Base-by-base conservation (phyloP, 495 filamentous ascomycete species). In the Penicillium riverlandense region DNA sequence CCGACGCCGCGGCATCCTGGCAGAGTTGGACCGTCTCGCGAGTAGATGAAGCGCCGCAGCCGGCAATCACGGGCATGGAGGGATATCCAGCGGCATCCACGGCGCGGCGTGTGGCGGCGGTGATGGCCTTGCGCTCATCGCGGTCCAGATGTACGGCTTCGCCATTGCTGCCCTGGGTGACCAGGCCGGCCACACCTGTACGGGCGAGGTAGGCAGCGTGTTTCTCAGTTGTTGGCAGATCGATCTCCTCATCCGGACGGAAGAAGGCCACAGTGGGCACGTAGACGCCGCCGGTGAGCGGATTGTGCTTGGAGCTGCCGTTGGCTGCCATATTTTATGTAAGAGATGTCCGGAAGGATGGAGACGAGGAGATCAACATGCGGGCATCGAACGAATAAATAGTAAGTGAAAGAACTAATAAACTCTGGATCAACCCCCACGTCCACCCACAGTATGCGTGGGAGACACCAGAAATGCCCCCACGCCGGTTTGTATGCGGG, bases 151-250 rank as follows among this genome's bases (percentile, higher is more conserved):
- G 87, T 4, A 90, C 85, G 2, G 86, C 86, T 66, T 92, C 90
- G 55, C 90, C 90, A 60, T 94, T 96, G 62, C 85, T 90, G 27
- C 90, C 90, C 62, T 94, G 88, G 12, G 86, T 88, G 38, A 86
- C 80, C 33, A 96, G 71, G 38, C 89, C 90, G 34, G 82, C 77
- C 30, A 94, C 78, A 41, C 89, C 89, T 37, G 85, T 82, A 41
- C 78, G 63, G 40, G 86, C 88, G n/a, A 96, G 85, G 53, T 86
- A 85, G 40, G 86, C 79, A 29, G 88, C 85, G 61, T 96, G 90
- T 43, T 71, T 81, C 43, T 77, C 75, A 39, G 82, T 84, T 31
- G 85, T 84, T 32, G 75, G 65, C 8, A 83, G 59, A 53, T 94
- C 87, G 12, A 83, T 57, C 31, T 82, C 77, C 54, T 78, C 77